Evolutionary conservation across 2,329 filamentous ascomycete genomes (phyloP).

Genomic region (Aspergillus fumigatiaffinis): DNA sequence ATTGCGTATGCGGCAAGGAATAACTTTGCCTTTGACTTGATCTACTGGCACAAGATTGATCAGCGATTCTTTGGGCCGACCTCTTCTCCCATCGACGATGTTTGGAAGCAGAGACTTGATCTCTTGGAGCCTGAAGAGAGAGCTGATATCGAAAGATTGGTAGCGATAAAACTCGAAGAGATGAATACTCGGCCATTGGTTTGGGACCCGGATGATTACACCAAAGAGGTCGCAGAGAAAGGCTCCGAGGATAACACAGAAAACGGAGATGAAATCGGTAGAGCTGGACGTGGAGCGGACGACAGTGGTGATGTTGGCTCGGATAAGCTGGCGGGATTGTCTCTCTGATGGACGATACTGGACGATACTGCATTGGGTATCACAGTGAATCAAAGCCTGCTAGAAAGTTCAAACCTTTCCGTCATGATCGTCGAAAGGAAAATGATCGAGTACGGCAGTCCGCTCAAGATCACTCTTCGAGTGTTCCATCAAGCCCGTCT

Average conservation of each 20-base stretch:
- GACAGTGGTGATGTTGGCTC: background rate
- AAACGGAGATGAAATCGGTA: background rate
- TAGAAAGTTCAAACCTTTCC: background rate
- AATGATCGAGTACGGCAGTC: too few species aligned
- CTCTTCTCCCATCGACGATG: background rate
- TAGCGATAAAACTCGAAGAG: too few species aligned
- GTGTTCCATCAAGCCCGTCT: too few species aligned
- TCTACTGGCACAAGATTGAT: too few species aligned
- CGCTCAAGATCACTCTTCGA: too few species aligned
- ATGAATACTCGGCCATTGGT: too few species aligned
- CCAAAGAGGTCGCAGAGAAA: background rate
- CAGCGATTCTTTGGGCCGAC: slow-evolving; percentile 3
- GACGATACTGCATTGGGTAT: background rate
- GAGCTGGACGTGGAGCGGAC: background rate
- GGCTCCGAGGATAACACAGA: background rate
- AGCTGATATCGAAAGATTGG: background rate
- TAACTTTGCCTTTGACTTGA: too few species aligned
- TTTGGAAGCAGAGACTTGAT: background rate
- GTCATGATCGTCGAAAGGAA: slow-evolving; percentile 9
- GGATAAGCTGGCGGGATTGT: background rate
- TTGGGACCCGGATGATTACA: slow-evolving; percentile 1
- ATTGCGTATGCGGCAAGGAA: too few species aligned
- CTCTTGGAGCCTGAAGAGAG: slow-evolving; percentile 1
- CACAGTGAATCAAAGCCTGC: too few species aligned
- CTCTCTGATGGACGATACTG: background rate